A percentile compares a stretch with the other conserved stretches of the same genome.
These are phyloP conservation scores for Fusarium sp. DNA, from an alignment of 2,329 filamentous ascomycete genomes.

Conservation along the genomic window DNA sequence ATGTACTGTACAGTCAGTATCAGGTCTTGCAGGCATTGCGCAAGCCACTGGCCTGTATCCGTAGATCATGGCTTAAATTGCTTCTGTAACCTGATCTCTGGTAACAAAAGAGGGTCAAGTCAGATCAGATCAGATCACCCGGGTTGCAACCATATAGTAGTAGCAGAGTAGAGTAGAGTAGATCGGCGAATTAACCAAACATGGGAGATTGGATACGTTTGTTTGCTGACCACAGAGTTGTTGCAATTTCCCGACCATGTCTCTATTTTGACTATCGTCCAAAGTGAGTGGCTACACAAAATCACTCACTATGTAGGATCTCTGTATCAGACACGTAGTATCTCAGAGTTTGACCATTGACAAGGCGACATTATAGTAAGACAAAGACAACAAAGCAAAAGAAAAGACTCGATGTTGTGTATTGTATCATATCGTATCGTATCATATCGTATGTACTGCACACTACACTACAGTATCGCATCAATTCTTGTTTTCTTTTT, in stretches of 20 bases:
- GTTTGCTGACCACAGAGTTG: not conserved
- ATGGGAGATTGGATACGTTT: not conserved
- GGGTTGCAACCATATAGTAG: not conserved
- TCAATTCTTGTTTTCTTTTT: not conserved
- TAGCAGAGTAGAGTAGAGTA: conserved; percentile 1
- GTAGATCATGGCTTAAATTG: conserved; percentile 8
- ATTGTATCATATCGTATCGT: not conserved
- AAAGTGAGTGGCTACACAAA: conserved; percentile 11
- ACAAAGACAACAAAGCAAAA: not conserved
- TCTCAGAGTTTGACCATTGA: not conserved
- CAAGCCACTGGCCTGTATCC: conserved; percentile 10
- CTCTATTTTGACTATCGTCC: not conserved
- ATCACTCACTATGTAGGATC: conserved; percentile 1
- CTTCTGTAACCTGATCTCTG: not conserved
- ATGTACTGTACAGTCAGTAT: not conserved
- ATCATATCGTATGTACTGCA: not conserved
- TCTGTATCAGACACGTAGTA: conserved; percentile 2
- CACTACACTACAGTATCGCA: not conserved
- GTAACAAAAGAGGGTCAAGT: not conserved
- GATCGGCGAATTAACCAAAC: conserved; percentile 13
- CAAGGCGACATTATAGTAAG: not conserved
- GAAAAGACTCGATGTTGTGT: not conserved
- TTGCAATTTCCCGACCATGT: conserved; percentile 17
- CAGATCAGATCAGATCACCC: conserved; percentile 8
- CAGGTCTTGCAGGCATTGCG: conserved; percentile 5